These are phyloP conservation scores for Tricholoma sp. DNA, from an alignment of 768 basidiomycete genomes.

Conservation along the genomic window DNA sequence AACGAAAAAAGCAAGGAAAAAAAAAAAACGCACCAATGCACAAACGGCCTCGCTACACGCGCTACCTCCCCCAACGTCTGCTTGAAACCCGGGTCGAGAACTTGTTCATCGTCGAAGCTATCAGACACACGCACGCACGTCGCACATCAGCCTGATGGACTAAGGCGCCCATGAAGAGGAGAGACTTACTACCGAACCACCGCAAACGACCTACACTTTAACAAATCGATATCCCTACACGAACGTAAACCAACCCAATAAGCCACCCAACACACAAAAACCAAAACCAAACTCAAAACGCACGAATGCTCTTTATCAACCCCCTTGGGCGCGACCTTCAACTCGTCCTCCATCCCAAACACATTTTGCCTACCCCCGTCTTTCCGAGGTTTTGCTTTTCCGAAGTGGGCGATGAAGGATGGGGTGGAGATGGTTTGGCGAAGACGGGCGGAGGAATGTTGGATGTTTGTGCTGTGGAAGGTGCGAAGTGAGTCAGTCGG, in stretches of 20 bases:
- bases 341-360: constrained; percentile 82
- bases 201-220: constrained; percentile 77
- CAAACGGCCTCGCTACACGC: no score
- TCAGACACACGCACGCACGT: background rate
- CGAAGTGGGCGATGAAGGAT: constrained; percentile 75
- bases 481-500: background rate
- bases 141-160: constrained; percentile 21
- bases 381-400: constrained; percentile 55
- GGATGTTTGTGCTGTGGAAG: constrained; percentile 53
- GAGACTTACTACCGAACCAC: constrained; percentile 53
- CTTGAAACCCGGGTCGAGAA: constrained; percentile 60
- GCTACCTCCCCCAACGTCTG: constrained; percentile 52
- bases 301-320: constrained; percentile 78
- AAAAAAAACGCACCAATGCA: no score
- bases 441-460: constrained; percentile 54
- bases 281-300: no score
- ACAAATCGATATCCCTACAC: constrained; percentile 80
- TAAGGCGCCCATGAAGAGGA: no score
- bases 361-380: constrained; percentile 69
- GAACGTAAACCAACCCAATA: no score
- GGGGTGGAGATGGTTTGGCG: constrained; percentile 61
- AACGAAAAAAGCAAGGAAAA: no score
- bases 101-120: constrained; percentile 75
- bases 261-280: no score
- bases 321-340: constrained; percentile 91